Percentiles rank a stretch among this genome's conserved stretches.
Conservation (phyloP, 495 filamentous ascomycete species). For the Neurospora cerealis region DNA sequence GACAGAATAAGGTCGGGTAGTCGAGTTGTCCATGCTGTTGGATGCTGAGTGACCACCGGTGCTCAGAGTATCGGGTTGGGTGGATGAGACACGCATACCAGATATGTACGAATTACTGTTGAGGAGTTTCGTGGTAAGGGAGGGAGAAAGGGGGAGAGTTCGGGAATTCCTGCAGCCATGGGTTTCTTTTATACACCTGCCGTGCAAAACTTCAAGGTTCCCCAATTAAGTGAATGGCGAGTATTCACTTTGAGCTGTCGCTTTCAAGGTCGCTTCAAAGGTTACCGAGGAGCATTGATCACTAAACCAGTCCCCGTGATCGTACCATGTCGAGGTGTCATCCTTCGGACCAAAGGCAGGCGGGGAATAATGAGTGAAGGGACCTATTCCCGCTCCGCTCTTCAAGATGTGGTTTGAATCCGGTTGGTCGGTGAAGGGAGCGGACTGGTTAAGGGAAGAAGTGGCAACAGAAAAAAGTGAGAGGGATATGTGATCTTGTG, state of each 20-base stretch:
- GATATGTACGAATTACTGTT: not conserved
- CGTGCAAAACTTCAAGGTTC: not conserved
- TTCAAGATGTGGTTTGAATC: not conserved
- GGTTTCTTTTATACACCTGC: not conserved
- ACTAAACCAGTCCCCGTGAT: not conserved
- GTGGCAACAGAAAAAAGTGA: not conserved
- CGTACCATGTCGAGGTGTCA: not conserved
- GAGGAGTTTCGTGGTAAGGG: not conserved
- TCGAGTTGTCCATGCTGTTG: not conserved
- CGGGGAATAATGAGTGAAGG: not conserved
- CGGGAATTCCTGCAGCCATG: not conserved
- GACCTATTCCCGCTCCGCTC: not conserved
- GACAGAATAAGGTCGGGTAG: constrained; percentile 13
- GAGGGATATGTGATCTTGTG: not conserved
- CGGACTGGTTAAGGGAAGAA: not conserved
- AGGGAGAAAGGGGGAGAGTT: not conserved
- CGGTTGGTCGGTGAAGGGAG: not conserved
- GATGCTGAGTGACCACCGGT: not conserved
- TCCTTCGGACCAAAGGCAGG: not conserved
- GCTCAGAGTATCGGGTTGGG: not conserved
- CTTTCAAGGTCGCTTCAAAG: not conserved
- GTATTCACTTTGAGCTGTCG: not conserved
- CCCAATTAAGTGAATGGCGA: not conserved
- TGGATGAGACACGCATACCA: not conserved
- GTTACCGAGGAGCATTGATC: not conserved